Conservation (phyloP, 2,329 filamentous ascomycete genomes). For the Fusarium neocosmosporiellum region DNA sequence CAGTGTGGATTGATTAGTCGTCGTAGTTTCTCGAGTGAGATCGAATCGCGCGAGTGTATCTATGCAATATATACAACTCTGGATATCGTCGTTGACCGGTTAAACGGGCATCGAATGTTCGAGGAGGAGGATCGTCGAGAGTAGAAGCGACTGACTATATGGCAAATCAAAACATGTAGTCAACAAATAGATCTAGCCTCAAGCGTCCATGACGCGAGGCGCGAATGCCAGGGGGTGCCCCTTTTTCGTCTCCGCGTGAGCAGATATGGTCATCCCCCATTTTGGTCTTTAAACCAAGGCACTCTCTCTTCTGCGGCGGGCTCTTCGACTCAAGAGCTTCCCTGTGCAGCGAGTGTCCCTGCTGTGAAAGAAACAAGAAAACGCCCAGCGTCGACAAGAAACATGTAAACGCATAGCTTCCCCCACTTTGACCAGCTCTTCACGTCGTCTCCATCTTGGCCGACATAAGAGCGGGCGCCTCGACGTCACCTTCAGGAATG, state of each 20-base stretch:
- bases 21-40: background rate
- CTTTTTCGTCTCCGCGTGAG: constrained; percentile 17
- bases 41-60: background rate
- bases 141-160: background rate
- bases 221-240: background rate
- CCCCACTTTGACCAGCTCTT: constrained; percentile 2
- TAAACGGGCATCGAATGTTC: background rate
- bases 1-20: background rate
- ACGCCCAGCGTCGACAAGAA: constrained; percentile 25
- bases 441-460: constrained; percentile 47
- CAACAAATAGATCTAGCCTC: constrained; percentile 10
- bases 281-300: constrained; percentile 7
- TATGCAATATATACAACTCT: background rate
- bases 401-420: constrained; percentile 5
- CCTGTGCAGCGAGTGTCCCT: background rate
- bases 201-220: background rate
- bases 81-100: background rate
- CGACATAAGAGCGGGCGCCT: constrained; percentile 52
- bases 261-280: constrained; percentile 6
- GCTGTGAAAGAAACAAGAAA: constrained; percentile 22
- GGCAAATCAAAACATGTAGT: background rate
- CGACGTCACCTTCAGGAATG: constrained; percentile 68
- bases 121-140: background rate
- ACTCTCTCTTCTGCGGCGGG: constrained; percentile 1
- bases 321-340: background rate